A percentile compares a stretch with the other conserved stretches of the same genome.
Conservation (phyloP, 2,329 filamentous ascomycete species). For the Aspergillus ustus region DNA sequence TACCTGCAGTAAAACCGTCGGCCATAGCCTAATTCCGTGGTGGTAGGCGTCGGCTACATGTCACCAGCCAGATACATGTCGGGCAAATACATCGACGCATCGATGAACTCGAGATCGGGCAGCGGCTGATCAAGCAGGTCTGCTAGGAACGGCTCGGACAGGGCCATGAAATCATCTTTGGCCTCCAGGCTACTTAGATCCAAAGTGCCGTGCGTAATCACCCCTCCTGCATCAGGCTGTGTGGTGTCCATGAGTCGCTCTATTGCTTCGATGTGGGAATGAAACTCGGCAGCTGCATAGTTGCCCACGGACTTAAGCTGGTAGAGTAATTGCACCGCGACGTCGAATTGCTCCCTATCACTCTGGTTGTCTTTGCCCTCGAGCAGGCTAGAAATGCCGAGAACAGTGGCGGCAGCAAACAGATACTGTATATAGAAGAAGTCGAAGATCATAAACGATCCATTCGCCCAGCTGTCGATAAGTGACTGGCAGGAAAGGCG, state of each 20-base stretch:
- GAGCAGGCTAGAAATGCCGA: background rate
- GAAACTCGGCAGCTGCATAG: background rate
- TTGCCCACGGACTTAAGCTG: background rate
- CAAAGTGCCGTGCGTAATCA: background rate
- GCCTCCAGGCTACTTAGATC: too few species aligned
- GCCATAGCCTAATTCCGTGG: too few species aligned
- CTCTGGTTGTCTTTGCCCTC: background rate
- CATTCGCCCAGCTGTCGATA: slow-evolving; percentile 2
- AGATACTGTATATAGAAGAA: slow-evolving; percentile 1
- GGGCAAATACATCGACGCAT: background rate
- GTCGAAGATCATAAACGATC: slow-evolving; percentile 3
- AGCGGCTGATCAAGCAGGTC: background rate
- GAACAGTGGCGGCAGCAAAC: background rate
- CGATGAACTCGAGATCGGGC: background rate
- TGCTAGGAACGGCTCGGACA: background rate
- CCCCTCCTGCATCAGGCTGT: background rate
- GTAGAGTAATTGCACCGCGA: background rate
- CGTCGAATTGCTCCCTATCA: slow-evolving; percentile 2
- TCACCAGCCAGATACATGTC: background rate
- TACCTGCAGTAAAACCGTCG: too few species aligned
- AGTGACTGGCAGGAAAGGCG: background rate
- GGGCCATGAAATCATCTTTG: background rate
- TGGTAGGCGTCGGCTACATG: too few species aligned
- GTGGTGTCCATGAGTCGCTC: background rate
- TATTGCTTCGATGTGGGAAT: background rate